Conservation (phyloP, 768 basidiomycete species). For the Steccherinum ochraceum region DNA sequence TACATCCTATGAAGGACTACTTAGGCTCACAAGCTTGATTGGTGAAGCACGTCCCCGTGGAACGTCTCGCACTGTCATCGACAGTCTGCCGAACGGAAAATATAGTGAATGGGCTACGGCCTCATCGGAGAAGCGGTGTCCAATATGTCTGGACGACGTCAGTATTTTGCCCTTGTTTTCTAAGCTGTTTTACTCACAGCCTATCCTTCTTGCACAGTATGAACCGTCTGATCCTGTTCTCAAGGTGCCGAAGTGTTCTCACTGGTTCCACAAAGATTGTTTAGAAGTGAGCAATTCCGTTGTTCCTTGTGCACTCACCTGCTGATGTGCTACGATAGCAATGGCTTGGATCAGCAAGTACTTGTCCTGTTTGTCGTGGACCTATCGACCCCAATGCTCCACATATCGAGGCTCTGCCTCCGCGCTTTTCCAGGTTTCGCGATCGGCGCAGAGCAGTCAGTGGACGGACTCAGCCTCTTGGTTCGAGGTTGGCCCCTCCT, state of each 20-base stretch:
- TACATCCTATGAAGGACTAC: constrained; percentile 63
- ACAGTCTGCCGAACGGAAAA: constrained; percentile 48
- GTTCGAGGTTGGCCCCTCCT: too few species aligned
- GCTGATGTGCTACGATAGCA: constrained; percentile 43
- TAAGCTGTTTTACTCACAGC: constrained; percentile 6
- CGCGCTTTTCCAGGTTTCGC: too few species aligned
- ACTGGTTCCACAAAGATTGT: constrained; percentile 79
- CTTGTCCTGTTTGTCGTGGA: constrained; percentile 78
- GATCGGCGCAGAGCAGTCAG: too few species aligned
- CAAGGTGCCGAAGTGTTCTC: constrained; percentile 63
- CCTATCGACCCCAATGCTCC: background rate
- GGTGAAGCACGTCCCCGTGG: constrained; percentile 66
- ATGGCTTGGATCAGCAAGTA: constrained; percentile 74
- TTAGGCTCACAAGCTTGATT: constrained; percentile 50
- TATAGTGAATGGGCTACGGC: constrained; percentile 65
- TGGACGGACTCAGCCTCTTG: too few species aligned
- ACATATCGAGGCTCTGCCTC: too few species aligned
- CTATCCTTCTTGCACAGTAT: constrained; percentile 40
- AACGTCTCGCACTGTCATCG: constrained; percentile 56
- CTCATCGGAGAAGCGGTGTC: constrained; percentile 63
- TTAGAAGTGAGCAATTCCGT: constrained; percentile 46
- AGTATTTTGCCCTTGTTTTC: constrained; percentile 21
- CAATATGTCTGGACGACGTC: constrained; percentile 83
- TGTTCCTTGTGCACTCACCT: background rate
- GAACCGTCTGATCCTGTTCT: constrained; percentile 52